Conservation (phyloP, 805 yeast genomes). For the Candida manassasensis region DNA sequence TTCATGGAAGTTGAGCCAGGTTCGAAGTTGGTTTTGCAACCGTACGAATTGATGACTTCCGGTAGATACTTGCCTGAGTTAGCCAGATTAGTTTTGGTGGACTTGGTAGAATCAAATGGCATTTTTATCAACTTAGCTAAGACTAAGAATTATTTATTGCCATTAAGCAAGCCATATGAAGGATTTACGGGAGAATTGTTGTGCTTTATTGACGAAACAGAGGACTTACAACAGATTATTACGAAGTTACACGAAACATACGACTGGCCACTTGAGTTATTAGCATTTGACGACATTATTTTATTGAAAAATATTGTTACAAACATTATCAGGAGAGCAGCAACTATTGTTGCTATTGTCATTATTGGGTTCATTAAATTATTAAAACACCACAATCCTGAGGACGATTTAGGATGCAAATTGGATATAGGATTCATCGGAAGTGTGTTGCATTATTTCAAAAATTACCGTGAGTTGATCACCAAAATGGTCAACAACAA, state of each 20-base stretch:
- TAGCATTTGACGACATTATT: conserved; percentile 23
- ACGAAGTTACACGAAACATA: conserved; percentile 17
- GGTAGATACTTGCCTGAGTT: conserved; percentile 57
- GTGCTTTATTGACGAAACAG: conserved; percentile 34
- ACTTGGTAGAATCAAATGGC: conserved; percentile 24
- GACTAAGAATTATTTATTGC: conserved; percentile 7
- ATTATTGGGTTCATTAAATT: conserved; percentile 34
- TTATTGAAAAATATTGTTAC: conserved; percentile 28
- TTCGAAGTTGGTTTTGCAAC: conserved; percentile 41
- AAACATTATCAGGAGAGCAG: conserved; percentile 40
- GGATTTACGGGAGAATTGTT: conserved; percentile 38
- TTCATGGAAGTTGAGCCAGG: conserved; percentile 22
- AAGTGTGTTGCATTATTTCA: conserved; percentile 44
- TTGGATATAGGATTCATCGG: conserved; percentile 48
- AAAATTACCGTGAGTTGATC: conserved; percentile 30
- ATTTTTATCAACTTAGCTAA: conserved; percentile 18
- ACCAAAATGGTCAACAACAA: conserved; percentile 19
- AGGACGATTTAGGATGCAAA: conserved; percentile 14
- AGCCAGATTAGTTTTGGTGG: conserved; percentile 39
- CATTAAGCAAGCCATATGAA: conserved; percentile 19
- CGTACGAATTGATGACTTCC: conserved; percentile 50
- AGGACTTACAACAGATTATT: conserved; percentile 15
- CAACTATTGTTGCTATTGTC: conserved; percentile 39
- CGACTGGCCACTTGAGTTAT: conserved; percentile 15
- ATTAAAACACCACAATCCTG: conserved; percentile 18